Evolutionary conservation across 1,139 yeast species (phyloP), one percentile per base, ranked within the genome.

Genomic region (Debaryomyces sp.): DNA sequence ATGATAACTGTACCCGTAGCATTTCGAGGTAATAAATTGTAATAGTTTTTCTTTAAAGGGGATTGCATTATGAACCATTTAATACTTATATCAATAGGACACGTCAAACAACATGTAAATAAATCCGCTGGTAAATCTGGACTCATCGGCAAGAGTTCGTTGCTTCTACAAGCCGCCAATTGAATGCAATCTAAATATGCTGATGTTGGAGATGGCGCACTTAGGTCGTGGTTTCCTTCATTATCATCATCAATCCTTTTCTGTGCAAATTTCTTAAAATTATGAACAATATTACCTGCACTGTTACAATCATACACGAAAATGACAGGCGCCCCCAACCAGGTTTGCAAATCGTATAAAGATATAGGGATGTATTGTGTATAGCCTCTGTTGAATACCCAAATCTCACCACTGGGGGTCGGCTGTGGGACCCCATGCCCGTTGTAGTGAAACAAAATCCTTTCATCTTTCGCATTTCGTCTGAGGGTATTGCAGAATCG

Each of bases 401-500:
- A 94, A 21, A 94, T 90, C 63, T 94, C 99, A n/a, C 99, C 99
- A 47, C 92, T 84, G 26, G 91, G 84, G 0, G 99, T 95, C 0
- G 99, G 99, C 56, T 91, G 91, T 0, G 99, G 99, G 2, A 94
- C 99, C 15, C 99, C 99, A 63, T 94, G 99, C 4, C 99, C 99
- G 61, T 94, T 94, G 65, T 95, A 94, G 64, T 95, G 99, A 66
- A 94, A 94, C 46, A 94, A 67, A 9, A 92, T 87, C 47, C 99
- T 78, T 62, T 87, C 92, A 54, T 94, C 98, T 61, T 94, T 89
- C 4, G 98, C 96, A 50, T 89, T 88, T 49, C 98, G 77, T 57
- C 99, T 75, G 53, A 94, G 71, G 0, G 96, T 87, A 58, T 89
- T 88, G 63, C 98, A 92, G 59, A 94, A 89, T 51, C 98, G 76